Base-by-base conservation (phyloP, 352 stramenopile species). In the Globisporangium paroecandrum region DNA sequence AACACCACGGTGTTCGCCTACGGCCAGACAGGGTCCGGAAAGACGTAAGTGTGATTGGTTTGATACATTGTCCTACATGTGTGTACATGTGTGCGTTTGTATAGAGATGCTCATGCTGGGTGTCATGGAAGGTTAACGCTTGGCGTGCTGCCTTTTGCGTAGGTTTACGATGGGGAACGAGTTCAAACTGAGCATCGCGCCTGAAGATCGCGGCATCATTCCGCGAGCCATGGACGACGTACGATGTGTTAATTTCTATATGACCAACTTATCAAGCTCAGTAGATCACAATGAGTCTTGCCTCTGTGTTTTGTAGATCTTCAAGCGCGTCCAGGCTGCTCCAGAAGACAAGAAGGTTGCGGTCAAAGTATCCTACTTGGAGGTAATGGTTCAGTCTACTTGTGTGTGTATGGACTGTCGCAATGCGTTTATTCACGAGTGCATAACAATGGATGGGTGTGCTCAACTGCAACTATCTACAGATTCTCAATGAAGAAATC, bases 401-500 rank as follows among this genome's bases (percentile, higher is more conserved):
- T 49, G 15, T 22, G 5, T 22, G 5, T 49, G 41, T 36, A n/a
- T 58, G 53, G 24, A 1, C 20, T 24, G 4, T 20, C 53, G 32
- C 25, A 22, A 4, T 22, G 8, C 24, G 3, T 24, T 18, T 32
- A 2, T 56, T 24, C 22, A 56, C 18, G 49, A 54, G 20, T 18
- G n/a, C n/a, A 27, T 56, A 56, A 56, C 49, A 25, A 54, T 27
- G n/a, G n/a, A 3, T 9, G n/a, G n/a, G 8, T 58, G 2, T 57
- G 20, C 32, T 62, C 27, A 34, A 56, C 2, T 29, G 27, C 10
- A 12, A 58, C 18, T 67, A 13, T 7, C 29, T 43, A 25, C 79
- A 98, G 90, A 97, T 99, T 51, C 96, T 99, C 68, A 99, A 99
- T 61, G 97, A 99, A 85, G 92, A 99, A 69, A 90, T 99, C 60